Percentiles rank a stretch among this genome's conserved stretches.
Conservation (phyloP, 1,139 yeast genomes). For the Sugiyamaella castrensis region DNA sequence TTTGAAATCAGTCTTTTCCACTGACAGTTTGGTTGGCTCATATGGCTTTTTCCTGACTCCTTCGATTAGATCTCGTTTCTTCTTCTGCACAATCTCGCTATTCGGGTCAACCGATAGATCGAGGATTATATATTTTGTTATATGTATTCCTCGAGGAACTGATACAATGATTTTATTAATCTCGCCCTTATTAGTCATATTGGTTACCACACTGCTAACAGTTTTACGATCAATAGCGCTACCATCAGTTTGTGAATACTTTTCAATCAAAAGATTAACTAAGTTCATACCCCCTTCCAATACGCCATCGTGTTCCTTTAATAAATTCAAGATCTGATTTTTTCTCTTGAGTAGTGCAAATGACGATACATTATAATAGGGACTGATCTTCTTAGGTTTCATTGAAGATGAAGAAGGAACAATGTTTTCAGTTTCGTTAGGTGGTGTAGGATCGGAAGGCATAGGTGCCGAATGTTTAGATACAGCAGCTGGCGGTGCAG, state of each 20-base stretch:
- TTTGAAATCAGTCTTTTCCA: constrained; percentile 16
- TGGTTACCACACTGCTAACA: constrained; percentile 19
- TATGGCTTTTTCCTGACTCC: constrained; percentile 6
- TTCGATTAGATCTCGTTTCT: constrained; percentile 20
- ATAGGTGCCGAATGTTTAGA: too few relatives aligned
- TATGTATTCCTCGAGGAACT: constrained; percentile 20
- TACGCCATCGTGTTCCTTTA: constrained; percentile 37
- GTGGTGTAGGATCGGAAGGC: too few relatives aligned
- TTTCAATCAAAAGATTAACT: constrained; percentile 26
- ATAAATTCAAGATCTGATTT: constrained; percentile 31
- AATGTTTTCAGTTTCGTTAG: too few relatives aligned
- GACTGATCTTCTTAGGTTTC: constrained; percentile 6
- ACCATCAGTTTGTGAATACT: constrained; percentile 22
- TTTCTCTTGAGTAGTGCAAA: constrained; percentile 38
- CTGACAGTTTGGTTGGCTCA: neutral
- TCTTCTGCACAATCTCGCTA: constrained; percentile 24
- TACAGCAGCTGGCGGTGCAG: too few relatives aligned
- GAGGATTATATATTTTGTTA: constrained; percentile 24
- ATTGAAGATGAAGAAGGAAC: neutral
- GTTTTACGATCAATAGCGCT: constrained; percentile 38
- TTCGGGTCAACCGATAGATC: constrained; percentile 24
- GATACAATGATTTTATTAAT: constrained; percentile 24
- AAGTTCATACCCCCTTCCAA: constrained; percentile 33
- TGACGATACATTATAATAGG: constrained; percentile 21
- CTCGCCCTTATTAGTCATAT: constrained; percentile 24